phyloP scores from a whole-genome alignment of 2,329 filamentous ascomycete species.

The Xylaria digitata region DNA sequence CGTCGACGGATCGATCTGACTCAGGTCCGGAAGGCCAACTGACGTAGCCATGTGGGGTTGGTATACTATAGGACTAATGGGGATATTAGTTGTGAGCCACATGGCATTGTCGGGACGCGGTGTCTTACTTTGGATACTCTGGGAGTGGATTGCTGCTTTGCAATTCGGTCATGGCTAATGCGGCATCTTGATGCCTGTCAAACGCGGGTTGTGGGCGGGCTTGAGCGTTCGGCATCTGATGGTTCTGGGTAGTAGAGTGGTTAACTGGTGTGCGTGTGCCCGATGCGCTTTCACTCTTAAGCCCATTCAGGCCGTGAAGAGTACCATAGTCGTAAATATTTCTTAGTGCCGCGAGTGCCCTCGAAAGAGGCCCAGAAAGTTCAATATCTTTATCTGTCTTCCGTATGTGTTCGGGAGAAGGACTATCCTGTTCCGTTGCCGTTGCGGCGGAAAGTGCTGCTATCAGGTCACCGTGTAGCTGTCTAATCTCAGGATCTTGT shows the following conservation, averaged over 20 bases:
- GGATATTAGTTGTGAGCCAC: slow-evolving; percentile 7
- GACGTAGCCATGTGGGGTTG: slow-evolving; percentile 51
- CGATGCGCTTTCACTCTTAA: slow-evolving; percentile 62
- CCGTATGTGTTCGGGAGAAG: slow-evolving; percentile 64
- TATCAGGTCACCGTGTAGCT: slow-evolving; percentile 73
- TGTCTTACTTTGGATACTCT: slow-evolving; percentile 57
- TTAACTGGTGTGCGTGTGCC: slow-evolving; percentile 59
- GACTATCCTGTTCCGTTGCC: slow-evolving; percentile 67
- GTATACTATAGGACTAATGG: slow-evolving; percentile 43
- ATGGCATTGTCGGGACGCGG: background rate
- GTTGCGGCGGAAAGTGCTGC: slow-evolving; percentile 72
- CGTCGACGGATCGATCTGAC: slow-evolving; percentile 64
- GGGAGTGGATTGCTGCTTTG: slow-evolving; percentile 65
- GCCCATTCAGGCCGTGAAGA: slow-evolving; percentile 59
- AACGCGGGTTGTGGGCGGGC: slow-evolving; percentile 47
- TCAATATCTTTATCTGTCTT: slow-evolving; percentile 71
- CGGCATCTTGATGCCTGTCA: slow-evolving; percentile 70
- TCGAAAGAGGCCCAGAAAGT: slow-evolving; percentile 69
- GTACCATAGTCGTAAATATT: slow-evolving; percentile 75
- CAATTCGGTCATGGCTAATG: slow-evolving; percentile 73
- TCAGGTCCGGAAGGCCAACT: slow-evolving; percentile 57
- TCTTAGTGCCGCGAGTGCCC: slow-evolving; percentile 69
- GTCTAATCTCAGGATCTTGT: slow-evolving; percentile 70
- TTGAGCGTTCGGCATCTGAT: slow-evolving; percentile 45
- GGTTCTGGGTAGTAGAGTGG: slow-evolving; percentile 55